These are phyloP conservation scores for Antitrichia curtipendula DNA, from an alignment of 225 moss, liverwort and hornwort species.

Conservation along the genomic window DNA sequence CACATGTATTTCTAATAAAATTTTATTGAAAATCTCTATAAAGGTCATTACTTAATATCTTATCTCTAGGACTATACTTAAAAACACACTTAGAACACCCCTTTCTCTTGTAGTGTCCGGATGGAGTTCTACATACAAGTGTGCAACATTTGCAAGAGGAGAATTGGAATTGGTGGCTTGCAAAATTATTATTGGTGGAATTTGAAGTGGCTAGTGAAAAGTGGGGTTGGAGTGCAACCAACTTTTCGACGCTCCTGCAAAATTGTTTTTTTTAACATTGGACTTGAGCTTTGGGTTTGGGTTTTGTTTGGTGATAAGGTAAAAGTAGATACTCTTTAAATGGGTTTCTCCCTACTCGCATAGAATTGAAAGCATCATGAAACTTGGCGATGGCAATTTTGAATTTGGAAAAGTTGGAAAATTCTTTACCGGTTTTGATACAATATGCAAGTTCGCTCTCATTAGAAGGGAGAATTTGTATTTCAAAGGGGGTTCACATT, in stretches of 20 bases:
- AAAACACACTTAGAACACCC: too few species aligned
- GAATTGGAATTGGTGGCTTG: neutral
- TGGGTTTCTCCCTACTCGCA: fast-evolving
- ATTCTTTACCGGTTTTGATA: fast-evolving
- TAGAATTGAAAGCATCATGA: neutral
- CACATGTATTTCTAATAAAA: too few species aligned
- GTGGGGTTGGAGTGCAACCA: neutral
- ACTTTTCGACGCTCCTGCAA: fast-evolving
- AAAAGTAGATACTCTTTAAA: too few species aligned
- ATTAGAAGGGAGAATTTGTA: fast-evolving
- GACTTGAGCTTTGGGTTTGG: neutral
- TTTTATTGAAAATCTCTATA: too few species aligned
- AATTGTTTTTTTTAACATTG: neutral
- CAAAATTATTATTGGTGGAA: too few species aligned
- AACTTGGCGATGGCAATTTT: fast-evolving
- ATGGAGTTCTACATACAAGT: neutral
- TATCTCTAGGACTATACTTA: too few species aligned
- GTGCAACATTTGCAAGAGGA: neutral
- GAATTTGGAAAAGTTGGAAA: neutral
- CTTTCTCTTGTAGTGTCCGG: too few species aligned
- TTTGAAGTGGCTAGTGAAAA: neutral
- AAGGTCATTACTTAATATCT: too few species aligned
- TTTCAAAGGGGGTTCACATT: neutral
- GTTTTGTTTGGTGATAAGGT: neutral
- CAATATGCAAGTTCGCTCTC: fast-evolving